Conservation (phyloP, 2,329 filamentous ascomycete species). For the Mollisiaceae sp. region DNA sequence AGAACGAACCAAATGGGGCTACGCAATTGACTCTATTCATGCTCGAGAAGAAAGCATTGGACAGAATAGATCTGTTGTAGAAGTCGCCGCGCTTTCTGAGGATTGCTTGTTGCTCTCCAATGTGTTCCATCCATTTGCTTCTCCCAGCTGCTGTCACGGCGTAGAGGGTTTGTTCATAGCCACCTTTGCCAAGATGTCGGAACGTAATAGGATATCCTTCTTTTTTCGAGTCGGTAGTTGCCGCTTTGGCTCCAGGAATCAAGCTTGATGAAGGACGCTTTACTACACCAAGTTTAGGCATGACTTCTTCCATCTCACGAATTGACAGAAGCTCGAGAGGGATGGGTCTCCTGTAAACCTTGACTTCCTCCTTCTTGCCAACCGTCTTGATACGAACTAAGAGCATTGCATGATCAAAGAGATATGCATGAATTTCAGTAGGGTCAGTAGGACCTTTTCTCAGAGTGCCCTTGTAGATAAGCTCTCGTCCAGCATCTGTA, state of each 20-base stretch:
- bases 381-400: conserved; percentile 89
- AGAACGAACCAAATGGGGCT: conserved; percentile 78
- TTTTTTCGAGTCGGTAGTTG: conserved; percentile 60
- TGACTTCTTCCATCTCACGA: conserved; percentile 95
- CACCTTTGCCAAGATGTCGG: conserved; percentile 91
- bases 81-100: conserved; percentile 88
- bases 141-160: conserved; percentile 84
- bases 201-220: conserved; percentile 96
- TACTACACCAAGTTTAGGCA: conserved; percentile 77
- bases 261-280: conserved; percentile 91
- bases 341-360: conserved; percentile 93
- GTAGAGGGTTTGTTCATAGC: conserved; percentile 90
- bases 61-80: conserved; percentile 75
- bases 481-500: conserved; percentile 88
- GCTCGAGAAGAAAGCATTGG: conserved; percentile 63
- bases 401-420: conserved; percentile 95
- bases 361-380: conserved; percentile 92
- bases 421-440: conserved; percentile 88
- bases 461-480: conserved; percentile 92
- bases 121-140: conserved; percentile 96
- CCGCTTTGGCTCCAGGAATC: conserved; percentile 64
- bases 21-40: conserved; percentile 92
- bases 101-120: conserved; percentile 87
- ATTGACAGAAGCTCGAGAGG: conserved; percentile 92
- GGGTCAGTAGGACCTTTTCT: conserved; percentile 92